These are phyloP conservation scores for Clonostachys byssicola DNA, from an alignment of 2,329 filamentous ascomycete genomes.

Conservation along the genomic window DNA sequence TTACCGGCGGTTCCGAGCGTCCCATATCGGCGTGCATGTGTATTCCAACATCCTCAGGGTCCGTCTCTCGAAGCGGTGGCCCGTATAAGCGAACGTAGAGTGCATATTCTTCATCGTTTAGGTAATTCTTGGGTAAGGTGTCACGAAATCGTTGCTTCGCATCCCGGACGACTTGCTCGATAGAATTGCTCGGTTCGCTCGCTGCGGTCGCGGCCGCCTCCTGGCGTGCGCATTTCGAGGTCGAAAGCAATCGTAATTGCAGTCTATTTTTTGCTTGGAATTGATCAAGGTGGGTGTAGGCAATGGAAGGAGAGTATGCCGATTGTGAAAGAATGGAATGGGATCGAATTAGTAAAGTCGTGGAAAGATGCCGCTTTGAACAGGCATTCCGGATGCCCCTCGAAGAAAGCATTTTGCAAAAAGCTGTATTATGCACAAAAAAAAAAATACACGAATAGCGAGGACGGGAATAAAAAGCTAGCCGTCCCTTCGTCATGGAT, in stretches of 20 bases:
- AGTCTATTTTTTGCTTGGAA: slow-evolving; percentile 11
- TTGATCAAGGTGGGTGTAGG: slow-evolving; percentile 7
- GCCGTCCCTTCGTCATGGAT: not conserved
- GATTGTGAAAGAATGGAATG: not conserved
- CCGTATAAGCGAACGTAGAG: slow-evolving; percentile 83
- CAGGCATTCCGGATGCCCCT: slow-evolving; percentile 24
- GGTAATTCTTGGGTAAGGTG: slow-evolving; percentile 65
- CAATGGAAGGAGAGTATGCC: not conserved
- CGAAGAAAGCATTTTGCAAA: slow-evolving; percentile 24
- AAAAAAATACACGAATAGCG: not conserved
- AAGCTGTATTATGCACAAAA: not conserved
- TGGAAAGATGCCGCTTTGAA: slow-evolving; percentile 8
- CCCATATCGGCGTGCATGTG: slow-evolving; percentile 31
- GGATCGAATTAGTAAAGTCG: no score
- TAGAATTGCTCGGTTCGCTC: slow-evolving; percentile 20
- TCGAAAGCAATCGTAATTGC: slow-evolving; percentile 21
- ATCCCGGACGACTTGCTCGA: slow-evolving; percentile 63
- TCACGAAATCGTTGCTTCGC: slow-evolving; percentile 75
- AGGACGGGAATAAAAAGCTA: not conserved
- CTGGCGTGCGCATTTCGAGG: slow-evolving; percentile 14
- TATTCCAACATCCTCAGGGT: slow-evolving; percentile 54
- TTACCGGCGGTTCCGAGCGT: not conserved
- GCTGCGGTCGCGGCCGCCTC: slow-evolving; percentile 4
- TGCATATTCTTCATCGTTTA: slow-evolving; percentile 66
- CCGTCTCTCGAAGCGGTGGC: slow-evolving; percentile 60